phyloP scores from a whole-genome alignment of 163 green algal species.

The Scenedesmus sp. region DNA sequence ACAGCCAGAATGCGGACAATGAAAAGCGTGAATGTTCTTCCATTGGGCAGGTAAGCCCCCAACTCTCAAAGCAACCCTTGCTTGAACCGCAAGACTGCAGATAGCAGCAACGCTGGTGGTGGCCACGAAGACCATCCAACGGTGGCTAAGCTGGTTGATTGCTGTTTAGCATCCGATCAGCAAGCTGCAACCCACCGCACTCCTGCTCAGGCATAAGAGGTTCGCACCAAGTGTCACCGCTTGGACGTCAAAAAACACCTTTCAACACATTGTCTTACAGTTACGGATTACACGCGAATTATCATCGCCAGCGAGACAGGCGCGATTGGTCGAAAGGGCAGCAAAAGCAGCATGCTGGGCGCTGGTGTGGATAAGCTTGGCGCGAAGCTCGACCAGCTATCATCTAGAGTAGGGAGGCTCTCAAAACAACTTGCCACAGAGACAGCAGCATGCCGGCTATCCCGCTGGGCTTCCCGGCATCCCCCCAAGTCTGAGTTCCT shows the following conservation, averaged over 20 bases:
- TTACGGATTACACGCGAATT: no score
- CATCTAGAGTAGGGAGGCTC: conserved; percentile 14
- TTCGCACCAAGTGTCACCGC: neutral
- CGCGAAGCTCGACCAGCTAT: conserved; percentile 22
- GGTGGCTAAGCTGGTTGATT: neutral
- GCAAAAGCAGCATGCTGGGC: conserved; percentile 24
- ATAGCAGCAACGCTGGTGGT: neutral
- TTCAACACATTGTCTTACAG: neutral
- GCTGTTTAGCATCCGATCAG: neutral
- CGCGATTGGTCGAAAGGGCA: neutral
- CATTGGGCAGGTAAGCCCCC: no score
- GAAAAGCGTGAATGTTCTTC: no score
- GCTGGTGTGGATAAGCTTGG: conserved; percentile 30
- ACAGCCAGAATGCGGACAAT: no score
- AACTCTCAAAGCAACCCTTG: neutral
- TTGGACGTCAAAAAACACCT: no score
- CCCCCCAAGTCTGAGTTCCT: conserved; percentile 35
- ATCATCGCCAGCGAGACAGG: neutral
- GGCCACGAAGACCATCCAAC: neutral
- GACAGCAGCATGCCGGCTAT: conserved; percentile 35
- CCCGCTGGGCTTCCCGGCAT: conserved; percentile 45
- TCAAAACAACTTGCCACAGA: conserved; percentile 28
- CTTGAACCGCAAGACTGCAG: neutral
- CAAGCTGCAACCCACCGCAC: neutral
- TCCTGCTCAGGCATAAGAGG: conserved; percentile 1